phyloP scores from a whole-genome alignment of 208 protist genomes.

The Acanthamoeba rhysodes region DNA sequence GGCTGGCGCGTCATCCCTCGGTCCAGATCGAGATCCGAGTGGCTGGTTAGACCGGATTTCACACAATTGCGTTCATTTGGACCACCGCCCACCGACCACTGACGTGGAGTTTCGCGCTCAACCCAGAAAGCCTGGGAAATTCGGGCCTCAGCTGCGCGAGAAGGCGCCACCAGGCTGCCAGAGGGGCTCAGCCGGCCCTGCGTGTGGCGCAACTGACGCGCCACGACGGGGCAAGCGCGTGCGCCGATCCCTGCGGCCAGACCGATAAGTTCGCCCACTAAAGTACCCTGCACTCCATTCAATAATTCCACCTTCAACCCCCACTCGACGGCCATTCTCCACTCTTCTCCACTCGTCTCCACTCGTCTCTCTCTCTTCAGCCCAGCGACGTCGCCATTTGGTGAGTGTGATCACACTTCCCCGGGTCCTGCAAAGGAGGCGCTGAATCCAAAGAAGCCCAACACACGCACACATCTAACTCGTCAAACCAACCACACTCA shows the following conservation, averaged over 20 bases:
- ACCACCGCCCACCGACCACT: neutral
- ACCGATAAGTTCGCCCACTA: neutral
- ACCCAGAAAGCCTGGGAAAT: slow-evolving; percentile 26
- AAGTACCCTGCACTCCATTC: neutral
- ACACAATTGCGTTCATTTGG: neutral
- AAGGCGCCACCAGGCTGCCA: neutral
- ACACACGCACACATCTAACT: no score
- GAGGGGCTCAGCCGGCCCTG: neutral
- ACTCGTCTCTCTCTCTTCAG: no score
- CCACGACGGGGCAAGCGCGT: neutral
- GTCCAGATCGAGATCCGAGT: neutral
- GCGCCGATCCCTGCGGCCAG: no score
- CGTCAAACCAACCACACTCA: no score
- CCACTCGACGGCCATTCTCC: neutral
- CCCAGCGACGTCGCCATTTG: no score
- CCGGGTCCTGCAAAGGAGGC: no score
- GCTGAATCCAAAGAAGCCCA: no score
- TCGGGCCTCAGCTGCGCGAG: neutral
- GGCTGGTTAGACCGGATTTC: neutral
- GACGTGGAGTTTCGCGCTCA: neutral
- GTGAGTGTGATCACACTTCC: no score
- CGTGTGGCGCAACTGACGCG: neutral
- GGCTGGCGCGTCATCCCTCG: neutral
- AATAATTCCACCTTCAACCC: neutral
- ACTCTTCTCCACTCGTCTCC: no score